These are phyloP conservation scores for Hemileccinum impolitum DNA, from an alignment of 768 basidiomycete species.

Conservation along the genomic window DNA sequence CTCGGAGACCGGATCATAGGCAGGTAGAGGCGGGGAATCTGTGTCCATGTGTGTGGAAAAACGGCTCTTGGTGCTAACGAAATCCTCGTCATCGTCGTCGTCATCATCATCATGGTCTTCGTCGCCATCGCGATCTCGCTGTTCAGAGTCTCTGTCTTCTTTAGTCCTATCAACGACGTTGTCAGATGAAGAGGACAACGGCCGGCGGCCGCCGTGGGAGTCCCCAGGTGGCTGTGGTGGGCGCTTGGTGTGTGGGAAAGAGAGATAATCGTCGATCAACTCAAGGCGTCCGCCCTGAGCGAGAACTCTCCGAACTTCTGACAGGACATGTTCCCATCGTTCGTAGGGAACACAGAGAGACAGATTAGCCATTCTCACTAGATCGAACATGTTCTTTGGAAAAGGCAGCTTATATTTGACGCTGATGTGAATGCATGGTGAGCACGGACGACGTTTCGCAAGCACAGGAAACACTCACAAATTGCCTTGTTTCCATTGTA, in stretches of 20 bases:
- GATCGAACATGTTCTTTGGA: slow-evolving; percentile 58
- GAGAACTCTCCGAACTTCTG: slow-evolving; percentile 62
- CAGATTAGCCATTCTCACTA: slow-evolving; percentile 71
- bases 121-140: not conserved
- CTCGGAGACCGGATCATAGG: slow-evolving; percentile 28
- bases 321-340: slow-evolving; percentile 56
- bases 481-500: slow-evolving; percentile 58
- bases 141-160: slow-evolving; percentile 20
- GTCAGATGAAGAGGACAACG: slow-evolving; percentile 20
- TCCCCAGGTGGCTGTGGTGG: slow-evolving; percentile 15
- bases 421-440: slow-evolving; percentile 31
- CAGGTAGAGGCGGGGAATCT: slow-evolving; percentile 13
- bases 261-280: slow-evolving; percentile 67
- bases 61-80: slow-evolving; percentile 30
- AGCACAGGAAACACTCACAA: slow-evolving; percentile 48
- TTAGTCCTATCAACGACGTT: slow-evolving; percentile 18
- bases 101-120: slow-evolving; percentile 6
- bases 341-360: slow-evolving; percentile 56
- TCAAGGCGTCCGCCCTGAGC: slow-evolving; percentile 62
- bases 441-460: slow-evolving; percentile 1
- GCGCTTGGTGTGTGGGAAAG: slow-evolving; percentile 54
- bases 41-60: slow-evolving; percentile 23
- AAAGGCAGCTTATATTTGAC: slow-evolving; percentile 60
- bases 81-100: slow-evolving; percentile 32
- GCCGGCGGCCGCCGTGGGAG: slow-evolving; percentile 2